Evolutionary conservation across 192 early-diverging fungal genomes (phyloP).

Genomic region (Martensiomyces pterosporus): DNA sequence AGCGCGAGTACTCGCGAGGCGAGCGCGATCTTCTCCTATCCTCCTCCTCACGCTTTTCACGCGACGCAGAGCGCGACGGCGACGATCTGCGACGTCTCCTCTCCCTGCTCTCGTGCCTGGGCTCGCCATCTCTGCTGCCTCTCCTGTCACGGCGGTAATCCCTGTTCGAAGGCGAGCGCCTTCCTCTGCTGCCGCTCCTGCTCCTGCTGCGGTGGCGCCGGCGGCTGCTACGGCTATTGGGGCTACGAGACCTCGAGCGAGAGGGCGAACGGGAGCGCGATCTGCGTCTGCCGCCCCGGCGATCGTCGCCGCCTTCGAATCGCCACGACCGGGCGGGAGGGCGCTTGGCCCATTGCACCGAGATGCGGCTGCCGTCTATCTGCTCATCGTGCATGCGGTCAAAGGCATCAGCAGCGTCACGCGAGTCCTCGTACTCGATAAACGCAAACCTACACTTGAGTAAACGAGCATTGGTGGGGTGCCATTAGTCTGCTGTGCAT

Average conservation of each 20-base stretch:
- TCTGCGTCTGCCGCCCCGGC: conserved; percentile 19
- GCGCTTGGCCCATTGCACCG: conserved; percentile 90
- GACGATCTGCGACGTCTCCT: neutral
- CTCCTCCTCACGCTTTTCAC: no score
- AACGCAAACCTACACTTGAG: conserved; percentile 74
- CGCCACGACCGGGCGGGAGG: conserved; percentile 77
- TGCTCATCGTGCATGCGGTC: conserved; percentile 84
- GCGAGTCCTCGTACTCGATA: conserved; percentile 89
- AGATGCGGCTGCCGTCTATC: conserved; percentile 74
- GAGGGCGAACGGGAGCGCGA: conserved; percentile 48
- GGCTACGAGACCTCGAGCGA: conserved; percentile 23
- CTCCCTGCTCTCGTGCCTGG: neutral
- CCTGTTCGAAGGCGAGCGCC: conserved; percentile 9
- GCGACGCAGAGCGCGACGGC: conserved; percentile 4
- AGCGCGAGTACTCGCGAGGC: conserved; percentile 18
- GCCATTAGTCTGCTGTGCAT: no score
- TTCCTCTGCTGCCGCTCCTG: conserved; percentile 10
- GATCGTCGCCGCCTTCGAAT: conserved; percentile 58
- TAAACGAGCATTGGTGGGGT: no score
- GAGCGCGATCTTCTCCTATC: neutral
- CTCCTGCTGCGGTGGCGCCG: conserved; percentile 20
- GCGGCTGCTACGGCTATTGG: conserved; percentile 7
- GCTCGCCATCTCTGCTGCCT: conserved; percentile 1
- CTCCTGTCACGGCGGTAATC: conserved; percentile 3
- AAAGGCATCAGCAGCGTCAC: conserved; percentile 91